These are phyloP conservation scores for Penicillium riverlandense DNA, from an alignment of 495 filamentous ascomycete genomes.

Conservation along the genomic window DNA sequence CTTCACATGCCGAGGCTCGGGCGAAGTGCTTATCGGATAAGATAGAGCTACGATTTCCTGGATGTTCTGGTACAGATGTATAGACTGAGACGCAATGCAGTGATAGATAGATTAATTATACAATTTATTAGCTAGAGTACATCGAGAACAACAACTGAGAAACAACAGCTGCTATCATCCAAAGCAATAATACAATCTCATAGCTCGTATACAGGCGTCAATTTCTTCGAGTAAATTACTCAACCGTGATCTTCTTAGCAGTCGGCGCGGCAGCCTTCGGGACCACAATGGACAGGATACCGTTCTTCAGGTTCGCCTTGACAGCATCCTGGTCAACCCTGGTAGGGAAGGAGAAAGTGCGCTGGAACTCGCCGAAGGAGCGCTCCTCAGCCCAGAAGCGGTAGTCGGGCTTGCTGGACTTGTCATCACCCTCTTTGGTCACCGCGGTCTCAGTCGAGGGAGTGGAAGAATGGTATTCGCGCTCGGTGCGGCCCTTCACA, in stretches of 20 bases:
- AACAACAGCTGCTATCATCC: too few species aligned
- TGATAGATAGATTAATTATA: too few species aligned
- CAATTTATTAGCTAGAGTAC: too few species aligned
- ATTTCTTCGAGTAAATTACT: conserved; percentile 34
- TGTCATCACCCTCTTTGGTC: conserved; percentile 15
- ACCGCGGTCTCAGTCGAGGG: conserved; percentile 32
- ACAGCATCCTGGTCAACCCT: conserved; percentile 74
- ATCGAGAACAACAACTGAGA: too few species aligned
- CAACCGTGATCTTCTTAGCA: conserved; percentile 52
- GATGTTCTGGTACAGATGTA: too few species aligned
- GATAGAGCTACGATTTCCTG: not conserved
- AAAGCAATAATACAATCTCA: not conserved
- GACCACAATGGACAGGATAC: conserved; percentile 68
- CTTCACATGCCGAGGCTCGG: conserved; percentile 12
- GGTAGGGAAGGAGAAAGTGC: conserved; percentile 72
- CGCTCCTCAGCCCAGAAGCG: conserved; percentile 86
- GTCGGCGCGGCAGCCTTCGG: conserved; percentile 62
- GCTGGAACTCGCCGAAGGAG: conserved; percentile 72
- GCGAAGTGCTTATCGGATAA: conserved; percentile 6
- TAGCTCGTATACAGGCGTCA: not conserved
- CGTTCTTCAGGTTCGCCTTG: conserved; percentile 70
- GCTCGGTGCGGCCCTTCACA: conserved; percentile 58
- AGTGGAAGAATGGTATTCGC: conserved; percentile 38
- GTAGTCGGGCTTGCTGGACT: conserved; percentile 17
- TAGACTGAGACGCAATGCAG: too few species aligned